phyloP scores from a whole-genome alignment of 1,284 basidiomycete genomes.

The Laetiporus sulphureus region DNA sequence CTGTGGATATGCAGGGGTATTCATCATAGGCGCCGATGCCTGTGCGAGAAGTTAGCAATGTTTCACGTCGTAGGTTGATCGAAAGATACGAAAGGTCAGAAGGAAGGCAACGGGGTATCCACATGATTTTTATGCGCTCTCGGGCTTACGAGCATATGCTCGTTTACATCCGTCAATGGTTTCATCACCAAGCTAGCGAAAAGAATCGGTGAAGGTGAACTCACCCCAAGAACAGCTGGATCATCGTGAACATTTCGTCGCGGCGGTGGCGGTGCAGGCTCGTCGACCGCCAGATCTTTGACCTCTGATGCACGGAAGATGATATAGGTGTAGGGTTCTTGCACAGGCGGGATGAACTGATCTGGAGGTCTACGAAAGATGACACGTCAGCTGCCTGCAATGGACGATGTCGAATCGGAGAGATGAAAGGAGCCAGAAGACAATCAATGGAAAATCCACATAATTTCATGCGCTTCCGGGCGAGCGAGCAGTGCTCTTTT shows the following conservation, averaged over 20 bases:
- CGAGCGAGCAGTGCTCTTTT: constrained; percentile 43
- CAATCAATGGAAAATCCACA: constrained; percentile 77
- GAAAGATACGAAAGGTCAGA: constrained; percentile 28
- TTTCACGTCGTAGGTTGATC: background rate
- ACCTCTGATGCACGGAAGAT: constrained; percentile 81
- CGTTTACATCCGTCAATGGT: constrained; percentile 45
- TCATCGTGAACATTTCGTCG: constrained; percentile 67
- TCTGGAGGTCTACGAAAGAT: constrained; percentile 45
- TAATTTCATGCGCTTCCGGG: constrained; percentile 66
- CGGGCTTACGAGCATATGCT: constrained; percentile 33
- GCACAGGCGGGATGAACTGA: constrained; percentile 71
- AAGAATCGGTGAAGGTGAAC: constrained; percentile 24
- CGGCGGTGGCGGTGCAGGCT: constrained; percentile 39
- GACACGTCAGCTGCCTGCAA: constrained; percentile 17
- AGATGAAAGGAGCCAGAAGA: constrained; percentile 45
- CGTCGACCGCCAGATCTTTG: constrained; percentile 73
- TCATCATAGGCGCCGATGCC: constrained; percentile 26
- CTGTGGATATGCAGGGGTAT: constrained; percentile 16
- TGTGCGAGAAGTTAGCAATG: constrained; percentile 5
- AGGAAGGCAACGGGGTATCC: constrained; percentile 59
- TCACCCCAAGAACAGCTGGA: constrained; percentile 69
- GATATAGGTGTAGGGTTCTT: constrained; percentile 75
- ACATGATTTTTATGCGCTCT: constrained; percentile 48
- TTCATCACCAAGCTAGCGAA: constrained; percentile 32
- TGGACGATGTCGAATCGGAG: constrained; percentile 1